These are phyloP conservation scores for Hyphodiscus hymeniophilus DNA, from an alignment of 495 filamentous ascomycete species.

Conservation along the genomic window DNA sequence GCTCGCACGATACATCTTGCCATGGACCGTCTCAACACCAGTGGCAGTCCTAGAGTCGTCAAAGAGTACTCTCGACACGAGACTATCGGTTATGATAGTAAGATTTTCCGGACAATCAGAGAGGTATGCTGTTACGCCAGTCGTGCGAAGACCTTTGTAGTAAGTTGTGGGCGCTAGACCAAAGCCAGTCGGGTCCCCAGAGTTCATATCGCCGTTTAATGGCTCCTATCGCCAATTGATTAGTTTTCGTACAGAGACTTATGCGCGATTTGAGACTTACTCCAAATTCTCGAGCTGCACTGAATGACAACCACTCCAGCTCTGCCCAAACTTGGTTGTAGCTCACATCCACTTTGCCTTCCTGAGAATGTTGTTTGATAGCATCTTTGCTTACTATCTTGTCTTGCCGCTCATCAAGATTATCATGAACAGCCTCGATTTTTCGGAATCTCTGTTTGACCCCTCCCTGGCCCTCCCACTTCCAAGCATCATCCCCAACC, in stretches of 20 bases:
- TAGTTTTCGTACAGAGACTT: background rate
- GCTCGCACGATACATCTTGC: slow-evolving; percentile 28
- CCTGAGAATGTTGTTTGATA: background rate
- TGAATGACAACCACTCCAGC: slow-evolving; percentile 42
- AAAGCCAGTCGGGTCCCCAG: slow-evolving; percentile 47
- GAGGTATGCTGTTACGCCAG: slow-evolving; percentile 36
- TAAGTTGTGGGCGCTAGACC: slow-evolving; percentile 47
- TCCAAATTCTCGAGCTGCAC: slow-evolving; percentile 41
- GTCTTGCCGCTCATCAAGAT: slow-evolving; percentile 43
- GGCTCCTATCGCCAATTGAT: background rate
- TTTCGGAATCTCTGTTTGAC: slow-evolving; percentile 25
- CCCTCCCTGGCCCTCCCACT: slow-evolving; percentile 26
- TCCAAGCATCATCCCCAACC: slow-evolving; percentile 25
- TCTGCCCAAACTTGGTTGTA: slow-evolving; percentile 32
- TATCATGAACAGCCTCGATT: slow-evolving; percentile 46
- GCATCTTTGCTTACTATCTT: slow-evolving; percentile 24
- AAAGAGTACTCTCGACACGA: slow-evolving; percentile 41
- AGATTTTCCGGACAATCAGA: slow-evolving; percentile 30
- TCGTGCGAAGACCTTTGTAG: slow-evolving; percentile 41
- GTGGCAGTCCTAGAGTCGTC: slow-evolving; percentile 35
- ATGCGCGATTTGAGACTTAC: slow-evolving; percentile 40
- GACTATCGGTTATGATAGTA: slow-evolving; percentile 38
- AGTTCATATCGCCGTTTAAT: slow-evolving; percentile 44
- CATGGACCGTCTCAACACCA: slow-evolving; percentile 20
- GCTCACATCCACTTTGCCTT: slow-evolving; percentile 24